phyloP scores from a whole-genome alignment of 108 stramenopile genomes.

The Cyclotella atomus region DNA sequence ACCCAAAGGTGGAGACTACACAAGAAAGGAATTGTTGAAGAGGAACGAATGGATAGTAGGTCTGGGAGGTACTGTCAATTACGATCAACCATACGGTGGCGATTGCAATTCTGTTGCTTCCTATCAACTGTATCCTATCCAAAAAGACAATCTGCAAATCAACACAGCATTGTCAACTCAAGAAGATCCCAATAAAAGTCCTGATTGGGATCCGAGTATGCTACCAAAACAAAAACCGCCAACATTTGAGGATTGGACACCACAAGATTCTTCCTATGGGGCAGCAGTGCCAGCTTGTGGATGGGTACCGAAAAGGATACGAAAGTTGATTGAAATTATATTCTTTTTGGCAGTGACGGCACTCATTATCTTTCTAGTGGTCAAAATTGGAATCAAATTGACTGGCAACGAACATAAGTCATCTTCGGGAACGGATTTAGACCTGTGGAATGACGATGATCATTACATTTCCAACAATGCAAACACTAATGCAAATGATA shows the following conservation, averaged over 20 bases:
- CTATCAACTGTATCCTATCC: conserved; percentile 6
- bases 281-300: conserved; percentile 45
- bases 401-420: conserved; percentile 9
- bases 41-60: conserved; percentile 10
- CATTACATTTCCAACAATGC: conserved; percentile 13
- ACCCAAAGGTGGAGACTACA: not conserved
- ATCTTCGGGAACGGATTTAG: not conserved
- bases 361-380: conserved; percentile 32
- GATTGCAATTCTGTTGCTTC: not conserved
- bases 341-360: conserved; percentile 19
- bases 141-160: no score
- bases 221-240: not conserved
- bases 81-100: conserved; percentile 2
- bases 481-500: not conserved
- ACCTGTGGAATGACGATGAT: conserved; percentile 8
- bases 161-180: not conserved
- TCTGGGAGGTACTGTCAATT: conserved; percentile 17
- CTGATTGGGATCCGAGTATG: conserved; percentile 11
- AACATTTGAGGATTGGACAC: conserved; percentile 40
- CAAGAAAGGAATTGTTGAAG: conserved; percentile 9
- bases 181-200: not conserved
- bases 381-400: conserved; percentile 27
- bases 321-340: conserved; percentile 31
- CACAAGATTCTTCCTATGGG: conserved; percentile 47
- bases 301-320: conserved; percentile 43